Conservation (phyloP, 2,329 filamentous ascomycete genomes). For the Talaromyces sp. region DNA sequence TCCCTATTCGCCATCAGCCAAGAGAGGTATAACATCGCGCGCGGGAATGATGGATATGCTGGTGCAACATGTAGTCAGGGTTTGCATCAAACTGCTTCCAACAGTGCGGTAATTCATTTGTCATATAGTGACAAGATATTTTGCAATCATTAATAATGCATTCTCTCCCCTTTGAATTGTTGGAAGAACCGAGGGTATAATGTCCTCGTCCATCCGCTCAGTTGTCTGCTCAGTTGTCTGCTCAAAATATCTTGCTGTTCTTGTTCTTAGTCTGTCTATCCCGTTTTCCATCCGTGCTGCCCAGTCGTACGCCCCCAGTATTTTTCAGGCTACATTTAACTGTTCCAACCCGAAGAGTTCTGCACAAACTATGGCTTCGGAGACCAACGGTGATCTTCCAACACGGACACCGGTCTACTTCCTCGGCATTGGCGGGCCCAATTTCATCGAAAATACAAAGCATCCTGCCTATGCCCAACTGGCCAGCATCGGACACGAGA, state of each 20-base stretch:
- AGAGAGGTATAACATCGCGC: background rate
- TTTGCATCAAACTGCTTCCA: background rate
- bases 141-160: background rate
- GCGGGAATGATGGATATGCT: background rate
- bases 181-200: background rate
- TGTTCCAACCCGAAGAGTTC: background rate
- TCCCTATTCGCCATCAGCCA: background rate
- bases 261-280: slow-evolving; percentile 5
- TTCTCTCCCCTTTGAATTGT: background rate
- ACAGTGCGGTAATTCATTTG: background rate
- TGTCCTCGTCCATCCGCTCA: background rate
- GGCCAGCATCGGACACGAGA: slow-evolving; percentile 62
- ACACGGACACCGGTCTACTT: slow-evolving; percentile 50
- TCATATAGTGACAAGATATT: background rate
- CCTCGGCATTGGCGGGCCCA: slow-evolving; percentile 44
- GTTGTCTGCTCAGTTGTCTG: background rate
- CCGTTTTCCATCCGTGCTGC: background rate
- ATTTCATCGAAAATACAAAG: slow-evolving; percentile 21
- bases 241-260: background rate
- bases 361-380: slow-evolving; percentile 32
- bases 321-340: background rate
- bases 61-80: no score
- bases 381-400: background rate
- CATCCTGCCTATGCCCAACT: slow-evolving; percentile 66
- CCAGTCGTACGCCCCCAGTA: background rate